These are phyloP conservation scores for Volvariella volvacea DNA, from an alignment of 1,284 basidiomycete species.

Conservation along the genomic window DNA sequence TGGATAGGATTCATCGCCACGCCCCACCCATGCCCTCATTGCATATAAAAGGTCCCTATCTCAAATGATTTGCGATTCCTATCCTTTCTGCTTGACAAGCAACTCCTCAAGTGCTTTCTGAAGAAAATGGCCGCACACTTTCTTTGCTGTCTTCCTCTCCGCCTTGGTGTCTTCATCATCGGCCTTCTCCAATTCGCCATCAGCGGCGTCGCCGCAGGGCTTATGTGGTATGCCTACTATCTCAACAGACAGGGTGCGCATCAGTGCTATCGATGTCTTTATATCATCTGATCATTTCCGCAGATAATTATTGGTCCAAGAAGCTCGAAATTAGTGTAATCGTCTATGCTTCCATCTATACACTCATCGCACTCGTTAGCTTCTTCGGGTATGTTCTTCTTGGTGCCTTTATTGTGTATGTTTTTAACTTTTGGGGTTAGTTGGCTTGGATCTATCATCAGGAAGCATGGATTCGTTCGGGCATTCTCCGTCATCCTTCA, in stretches of 20 bases:
- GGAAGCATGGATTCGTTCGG: constrained; percentile 25
- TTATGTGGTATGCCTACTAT: constrained; percentile 20
- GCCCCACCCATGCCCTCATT: no score
- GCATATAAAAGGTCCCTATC: no score
- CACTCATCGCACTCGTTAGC: constrained; percentile 21
- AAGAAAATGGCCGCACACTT: constrained; percentile 28
- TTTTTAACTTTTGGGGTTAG: constrained; percentile 12
- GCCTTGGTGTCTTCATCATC: constrained; percentile 30
- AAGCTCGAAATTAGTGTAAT: constrained; percentile 18
- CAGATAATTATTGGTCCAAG: neutral
- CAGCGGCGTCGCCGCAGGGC: constrained; percentile 20
- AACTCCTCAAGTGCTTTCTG: neutral
- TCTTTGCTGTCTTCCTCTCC: constrained; percentile 30
- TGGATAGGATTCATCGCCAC: no score
- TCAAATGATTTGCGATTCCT: no score
- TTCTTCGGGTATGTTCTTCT: constrained; percentile 23
- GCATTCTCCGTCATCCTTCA: constrained; percentile 23
- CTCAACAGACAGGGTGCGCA: constrained; percentile 15
- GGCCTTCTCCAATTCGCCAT: constrained; percentile 28
- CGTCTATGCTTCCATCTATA: constrained; percentile 22
- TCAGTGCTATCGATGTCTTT: neutral
- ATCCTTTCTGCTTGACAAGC: no score
- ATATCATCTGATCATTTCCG: no score
- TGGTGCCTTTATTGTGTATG: neutral
- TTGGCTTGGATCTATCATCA: constrained; percentile 28